A percentile compares a stretch with the other conserved stretches of the same genome.
These are phyloP conservation scores for Aphanomyces euteiches DNA, from an alignment of 352 stramenopile species.

Conservation along the genomic window DNA sequence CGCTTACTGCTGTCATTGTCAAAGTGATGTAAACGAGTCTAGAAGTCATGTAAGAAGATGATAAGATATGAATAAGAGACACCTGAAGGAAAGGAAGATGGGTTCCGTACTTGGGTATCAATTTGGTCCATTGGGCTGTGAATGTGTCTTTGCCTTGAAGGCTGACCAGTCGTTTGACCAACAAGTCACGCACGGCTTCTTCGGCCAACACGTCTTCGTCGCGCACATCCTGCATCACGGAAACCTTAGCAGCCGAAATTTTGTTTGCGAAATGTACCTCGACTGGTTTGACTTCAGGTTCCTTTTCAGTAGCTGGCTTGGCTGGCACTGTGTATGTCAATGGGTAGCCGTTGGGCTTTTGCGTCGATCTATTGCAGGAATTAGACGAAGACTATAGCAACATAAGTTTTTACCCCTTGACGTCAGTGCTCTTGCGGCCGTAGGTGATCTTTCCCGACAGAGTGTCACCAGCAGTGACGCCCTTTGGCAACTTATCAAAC, in stretches of 20 bases:
- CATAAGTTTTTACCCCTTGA: constrained; percentile 39
- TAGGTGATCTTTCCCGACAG: constrained; percentile 68
- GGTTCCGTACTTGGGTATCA: constrained; percentile 40
- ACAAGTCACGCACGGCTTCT: constrained; percentile 69
- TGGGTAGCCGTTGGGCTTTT: constrained; percentile 51
- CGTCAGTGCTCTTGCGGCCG: constrained; percentile 60
- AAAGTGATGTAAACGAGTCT: constrained; percentile 63
- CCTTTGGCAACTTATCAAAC: constrained; percentile 62
- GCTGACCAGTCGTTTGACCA: constrained; percentile 63
- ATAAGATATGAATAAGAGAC: background rate
- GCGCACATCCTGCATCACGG: constrained; percentile 31
- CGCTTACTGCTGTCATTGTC: constrained; percentile 54
- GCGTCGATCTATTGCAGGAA: constrained; percentile 24
- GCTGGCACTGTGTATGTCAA: constrained; percentile 74
- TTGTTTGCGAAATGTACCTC: background rate
- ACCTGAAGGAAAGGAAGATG: constrained; percentile 59
- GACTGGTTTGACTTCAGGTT: constrained; percentile 42
- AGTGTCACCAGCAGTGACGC: constrained; percentile 52
- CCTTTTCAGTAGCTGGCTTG: constrained; percentile 50
- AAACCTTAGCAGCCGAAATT: background rate
- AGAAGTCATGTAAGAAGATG: background rate
- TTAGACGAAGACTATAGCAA: constrained; percentile 9
- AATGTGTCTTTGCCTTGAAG: constrained; percentile 68
- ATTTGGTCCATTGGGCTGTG: constrained; percentile 44
- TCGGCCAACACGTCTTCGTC: constrained; percentile 59